Evolutionary conservation across 2,329 filamentous ascomycete species (phyloP).

Genomic region (Fonsecaea multimorphosa): DNA sequence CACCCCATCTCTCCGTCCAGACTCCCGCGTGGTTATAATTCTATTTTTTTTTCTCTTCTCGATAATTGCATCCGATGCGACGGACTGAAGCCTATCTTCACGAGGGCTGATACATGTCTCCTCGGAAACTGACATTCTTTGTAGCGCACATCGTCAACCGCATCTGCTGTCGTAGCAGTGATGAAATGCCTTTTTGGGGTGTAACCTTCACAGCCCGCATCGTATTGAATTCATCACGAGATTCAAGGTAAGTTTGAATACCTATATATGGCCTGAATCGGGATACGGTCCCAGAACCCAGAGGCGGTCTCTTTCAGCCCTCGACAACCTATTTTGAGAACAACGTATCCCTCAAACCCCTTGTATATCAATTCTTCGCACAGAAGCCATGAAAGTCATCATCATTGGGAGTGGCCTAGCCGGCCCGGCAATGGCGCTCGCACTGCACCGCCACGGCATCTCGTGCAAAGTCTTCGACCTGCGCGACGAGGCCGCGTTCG

Average conservation of each 20-base stretch:
- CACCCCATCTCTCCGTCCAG: too few species aligned
- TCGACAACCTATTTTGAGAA: too few species aligned
- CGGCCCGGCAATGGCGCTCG: constrained; percentile 58
- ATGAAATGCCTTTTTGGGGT: not conserved
- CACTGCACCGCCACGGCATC: constrained; percentile 60
- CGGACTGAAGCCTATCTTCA: not conserved
- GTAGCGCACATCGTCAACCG: not conserved
- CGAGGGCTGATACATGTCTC: not conserved
- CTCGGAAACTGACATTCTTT: not conserved
- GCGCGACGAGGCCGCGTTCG: constrained; percentile 52
- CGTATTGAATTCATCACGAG: not conserved
- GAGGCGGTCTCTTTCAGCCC: too few species aligned
- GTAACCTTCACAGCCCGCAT: not conserved
- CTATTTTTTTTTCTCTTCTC: not conserved
- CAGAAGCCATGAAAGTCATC: constrained; percentile 23
- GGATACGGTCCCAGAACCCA: not conserved
- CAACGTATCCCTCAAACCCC: too few species aligned
- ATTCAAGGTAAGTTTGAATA: not conserved
- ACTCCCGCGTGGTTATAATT: not conserved
- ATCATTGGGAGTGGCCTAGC: constrained; percentile 28
- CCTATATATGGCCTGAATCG: not conserved
- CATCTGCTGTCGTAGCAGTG: not conserved
- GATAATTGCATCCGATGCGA: not conserved
- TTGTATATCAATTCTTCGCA: too few species aligned
- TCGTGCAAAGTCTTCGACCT: constrained; percentile 59